Evolutionary conservation across 768 basidiomycete genomes (phyloP), one percentile per base, ranked within the genome.

Genomic region (Gautieria morchelliformis): DNA sequence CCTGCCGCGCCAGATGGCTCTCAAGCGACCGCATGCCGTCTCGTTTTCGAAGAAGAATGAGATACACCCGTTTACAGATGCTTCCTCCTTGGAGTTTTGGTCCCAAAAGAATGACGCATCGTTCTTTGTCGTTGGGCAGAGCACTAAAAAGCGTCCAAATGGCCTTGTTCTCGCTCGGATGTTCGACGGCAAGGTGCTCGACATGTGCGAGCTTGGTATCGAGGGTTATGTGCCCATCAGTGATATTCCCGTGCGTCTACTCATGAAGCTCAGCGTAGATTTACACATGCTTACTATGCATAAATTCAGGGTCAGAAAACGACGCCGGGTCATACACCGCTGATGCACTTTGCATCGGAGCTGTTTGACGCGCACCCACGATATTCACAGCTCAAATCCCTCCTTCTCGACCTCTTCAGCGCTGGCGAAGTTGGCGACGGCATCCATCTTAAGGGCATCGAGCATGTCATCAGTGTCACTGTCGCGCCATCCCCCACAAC

Each of bases 321-420:
- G 14, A 87, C 92, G 4, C 83, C 87, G 22, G 95, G 93, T 10
- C 83, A 92, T 64, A 86, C 89, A 64, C 95, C 96, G 47, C 71
- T 97, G 62, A 84, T 99, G 78, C 92, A 95, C 67, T 99, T 99
- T 67, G 90, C 93, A 14, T 94, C 93, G 0, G 90, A 92, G 60
- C 78, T 97, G 10, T 99, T 98, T 70, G 93, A 95, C 64, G 84
- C 90, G 1, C 93, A 98, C 69, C 93, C 95, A 1, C 85, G 92
- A 11, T 94, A 89, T 69, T 74, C 85, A 7, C 93, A 94, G 66
- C 77, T 97, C 63, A 98, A 96, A 74, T 94, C 91, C 1, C 75
- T 95, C 66, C 79, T 98, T 10, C 77, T 97, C 65, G 84, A 86
- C 65, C 82, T 99, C 61, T 98, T 95, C 79, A 90, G 90, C 68